These are phyloP conservation scores for Tolypocladium paradoxum DNA, from an alignment of 2,329 filamentous ascomycete genomes.

Conservation along the genomic window DNA sequence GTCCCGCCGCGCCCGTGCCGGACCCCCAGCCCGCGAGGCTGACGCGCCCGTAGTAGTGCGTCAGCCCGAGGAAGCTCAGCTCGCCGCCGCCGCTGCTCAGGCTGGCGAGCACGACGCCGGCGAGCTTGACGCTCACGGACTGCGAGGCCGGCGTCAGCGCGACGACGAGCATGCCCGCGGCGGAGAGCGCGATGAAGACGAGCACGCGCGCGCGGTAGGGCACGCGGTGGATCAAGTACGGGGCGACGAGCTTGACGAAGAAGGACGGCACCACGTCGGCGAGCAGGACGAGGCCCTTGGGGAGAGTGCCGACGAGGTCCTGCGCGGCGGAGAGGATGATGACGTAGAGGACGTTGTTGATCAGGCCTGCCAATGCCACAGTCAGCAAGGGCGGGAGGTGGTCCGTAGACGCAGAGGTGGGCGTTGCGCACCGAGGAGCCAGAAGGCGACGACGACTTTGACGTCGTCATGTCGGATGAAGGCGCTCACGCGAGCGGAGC, in stretches of 20 bases:
- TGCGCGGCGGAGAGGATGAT: slow-evolving; percentile 92
- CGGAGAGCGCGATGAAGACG: slow-evolving; percentile 63
- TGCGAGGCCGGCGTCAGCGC: slow-evolving; percentile 60
- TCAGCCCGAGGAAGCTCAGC: slow-evolving; percentile 80
- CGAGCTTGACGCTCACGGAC: slow-evolving; percentile 64
- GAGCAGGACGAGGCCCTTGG: slow-evolving; percentile 86
- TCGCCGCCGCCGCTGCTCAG: slow-evolving; percentile 81
- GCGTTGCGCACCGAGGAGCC: slow-evolving; percentile 67
- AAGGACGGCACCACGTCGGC: slow-evolving; percentile 89
- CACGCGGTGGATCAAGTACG: slow-evolving; percentile 85
- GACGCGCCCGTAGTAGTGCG: slow-evolving; percentile 84
- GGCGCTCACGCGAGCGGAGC: slow-evolving; percentile 51
- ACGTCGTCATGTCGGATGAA: slow-evolving; percentile 58
- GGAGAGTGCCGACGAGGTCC: slow-evolving; percentile 85
- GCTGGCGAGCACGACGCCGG: slow-evolving; percentile 75
- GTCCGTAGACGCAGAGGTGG: not conserved
- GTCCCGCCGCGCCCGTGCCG: slow-evolving; percentile 79
- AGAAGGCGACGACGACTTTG: slow-evolving; percentile 71
- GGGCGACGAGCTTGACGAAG: slow-evolving; percentile 74
- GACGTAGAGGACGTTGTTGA: slow-evolving; percentile 97
- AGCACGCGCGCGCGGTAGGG: slow-evolving; percentile 69
- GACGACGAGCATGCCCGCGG: slow-evolving; percentile 80
- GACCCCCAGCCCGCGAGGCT: slow-evolving; percentile 87
- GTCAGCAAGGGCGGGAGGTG: slow-evolving; percentile 4
- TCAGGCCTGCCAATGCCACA: slow-evolving; percentile 27